phyloP scores from a whole-genome alignment of 495 filamentous ascomycete genomes.

The Penicillium crystallinum region DNA sequence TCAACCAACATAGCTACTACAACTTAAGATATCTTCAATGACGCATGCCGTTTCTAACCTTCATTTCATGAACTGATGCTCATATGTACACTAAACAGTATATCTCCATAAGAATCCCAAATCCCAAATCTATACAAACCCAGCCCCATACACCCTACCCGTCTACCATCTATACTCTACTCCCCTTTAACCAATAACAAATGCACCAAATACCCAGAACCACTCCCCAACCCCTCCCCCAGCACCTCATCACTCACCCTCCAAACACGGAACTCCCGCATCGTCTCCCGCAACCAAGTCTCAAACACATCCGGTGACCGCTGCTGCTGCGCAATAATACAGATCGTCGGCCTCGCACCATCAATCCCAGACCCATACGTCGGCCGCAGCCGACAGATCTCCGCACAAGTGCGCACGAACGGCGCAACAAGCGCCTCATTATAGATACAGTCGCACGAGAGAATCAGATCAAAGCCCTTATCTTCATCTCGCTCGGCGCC shows the following conservation, averaged over 20 bases:
- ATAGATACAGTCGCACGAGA: slow-evolving; percentile 89
- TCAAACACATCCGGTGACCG: slow-evolving; percentile 81
- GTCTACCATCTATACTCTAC: not conserved
- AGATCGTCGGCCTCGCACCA: slow-evolving; percentile 48
- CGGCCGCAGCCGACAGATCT: slow-evolving; percentile 59
- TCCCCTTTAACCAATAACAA: slow-evolving; percentile 27
- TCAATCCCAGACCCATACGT: slow-evolving; percentile 11
- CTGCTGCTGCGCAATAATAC: slow-evolving; percentile 80
- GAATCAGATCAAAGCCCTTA: slow-evolving; percentile 51
- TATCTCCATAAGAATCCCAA: not conserved
- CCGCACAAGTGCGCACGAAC: slow-evolving; percentile 79
- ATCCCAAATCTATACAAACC: not conserved
- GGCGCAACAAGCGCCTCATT: slow-evolving; percentile 78
- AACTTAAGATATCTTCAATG: not conserved
- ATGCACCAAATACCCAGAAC: slow-evolving; percentile 44
- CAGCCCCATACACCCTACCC: not conserved
- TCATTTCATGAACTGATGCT: too few species aligned
- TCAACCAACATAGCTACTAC: not conserved
- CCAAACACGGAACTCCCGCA: slow-evolving; percentile 65
- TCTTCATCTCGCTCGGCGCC: slow-evolving; percentile 20
- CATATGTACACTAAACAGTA: not conserved
- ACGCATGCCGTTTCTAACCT: too few species aligned
- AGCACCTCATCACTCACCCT: slow-evolving; percentile 62
- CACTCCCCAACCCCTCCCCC: slow-evolving; percentile 49
- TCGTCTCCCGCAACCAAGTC: slow-evolving; percentile 66